These are phyloP conservation scores for Stemphylium vesicarium DNA, from an alignment of 2,329 filamentous ascomycete species.

Conservation along the genomic window DNA sequence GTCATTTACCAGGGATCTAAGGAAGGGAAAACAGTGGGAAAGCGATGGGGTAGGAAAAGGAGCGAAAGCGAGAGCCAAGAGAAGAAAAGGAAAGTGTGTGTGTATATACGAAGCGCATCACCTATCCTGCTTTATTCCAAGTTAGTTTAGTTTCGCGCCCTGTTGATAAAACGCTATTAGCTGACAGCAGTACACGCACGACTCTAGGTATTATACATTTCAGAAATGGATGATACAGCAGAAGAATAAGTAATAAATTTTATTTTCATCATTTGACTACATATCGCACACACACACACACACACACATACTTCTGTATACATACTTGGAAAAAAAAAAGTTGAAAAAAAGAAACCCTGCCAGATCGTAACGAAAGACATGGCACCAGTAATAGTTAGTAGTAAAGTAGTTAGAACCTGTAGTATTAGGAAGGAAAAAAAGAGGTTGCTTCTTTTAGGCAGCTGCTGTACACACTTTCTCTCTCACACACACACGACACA, in stretches of 20 bases:
- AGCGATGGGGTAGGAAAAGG: too few relatives aligned
- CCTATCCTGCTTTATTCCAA: too few relatives aligned
- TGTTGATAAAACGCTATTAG: too few relatives aligned
- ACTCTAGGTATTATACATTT: too few relatives aligned
- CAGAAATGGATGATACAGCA: too few relatives aligned
- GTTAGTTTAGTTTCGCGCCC: too few relatives aligned
- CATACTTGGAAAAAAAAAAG: slow-evolving; percentile 1
- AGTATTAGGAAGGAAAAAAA: slow-evolving; percentile 28
- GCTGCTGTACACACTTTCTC: slow-evolving; percentile 8
- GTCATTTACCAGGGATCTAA: too few relatives aligned
- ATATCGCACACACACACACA: slow-evolving; percentile 10
- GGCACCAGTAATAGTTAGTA: not conserved
- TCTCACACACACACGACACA: not conserved
- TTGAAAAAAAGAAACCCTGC: not conserved
- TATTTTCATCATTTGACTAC: slow-evolving; percentile 23
- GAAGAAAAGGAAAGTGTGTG: too few relatives aligned
- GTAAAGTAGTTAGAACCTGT: not conserved
- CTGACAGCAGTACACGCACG: too few relatives aligned
- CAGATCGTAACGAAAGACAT: slow-evolving; percentile 4
- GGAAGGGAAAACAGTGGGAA: too few relatives aligned
- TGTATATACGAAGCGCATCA: too few relatives aligned
- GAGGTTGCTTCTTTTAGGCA: slow-evolving; percentile 11
- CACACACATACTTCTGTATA: not conserved
- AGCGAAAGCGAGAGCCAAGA: too few relatives aligned
- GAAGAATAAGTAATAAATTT: not conserved